phyloP scores from a whole-genome alignment of 768 basidiomycete species.

The Dentipellis sp. region DNA sequence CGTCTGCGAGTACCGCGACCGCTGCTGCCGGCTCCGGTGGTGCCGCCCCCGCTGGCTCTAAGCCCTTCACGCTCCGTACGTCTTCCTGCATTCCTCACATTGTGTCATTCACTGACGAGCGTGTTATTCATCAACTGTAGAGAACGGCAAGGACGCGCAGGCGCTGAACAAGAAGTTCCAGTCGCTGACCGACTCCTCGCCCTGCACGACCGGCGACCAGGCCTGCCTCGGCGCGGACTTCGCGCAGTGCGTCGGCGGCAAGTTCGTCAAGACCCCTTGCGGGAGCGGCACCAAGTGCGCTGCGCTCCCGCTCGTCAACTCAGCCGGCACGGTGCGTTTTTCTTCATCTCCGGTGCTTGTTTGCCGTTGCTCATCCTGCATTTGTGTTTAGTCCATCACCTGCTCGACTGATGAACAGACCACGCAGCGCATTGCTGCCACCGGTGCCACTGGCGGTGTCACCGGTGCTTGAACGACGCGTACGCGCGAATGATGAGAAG shows the following conservation, averaged over 20 bases:
- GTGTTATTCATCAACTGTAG: background rate
- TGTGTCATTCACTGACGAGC: constrained; percentile 13
- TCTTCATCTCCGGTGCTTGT: background rate
- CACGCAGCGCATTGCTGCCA: constrained; percentile 23
- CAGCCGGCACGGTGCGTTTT: constrained; percentile 9
- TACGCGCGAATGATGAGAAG: too few species aligned
- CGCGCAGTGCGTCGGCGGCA: constrained; percentile 17
- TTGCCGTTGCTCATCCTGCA: background rate
- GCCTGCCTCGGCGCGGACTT: constrained; percentile 15
- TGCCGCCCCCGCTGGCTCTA: constrained; percentile 2
- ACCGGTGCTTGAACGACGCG: constrained; percentile 8
- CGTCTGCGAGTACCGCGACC: background rate
- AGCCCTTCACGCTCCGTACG: constrained; percentile 8
- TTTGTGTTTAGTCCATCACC: constrained; percentile 14
- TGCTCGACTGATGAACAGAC: constrained; percentile 27
- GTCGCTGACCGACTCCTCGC: constrained; percentile 16
- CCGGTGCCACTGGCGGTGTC: constrained; percentile 23
- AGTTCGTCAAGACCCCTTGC: constrained; percentile 13
- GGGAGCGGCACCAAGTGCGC: constrained; percentile 12
- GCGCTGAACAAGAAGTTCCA: constrained; percentile 24
- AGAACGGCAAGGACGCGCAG: constrained; percentile 26
- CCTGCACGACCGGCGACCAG: constrained; percentile 17
- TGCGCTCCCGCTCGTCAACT: constrained; percentile 19
- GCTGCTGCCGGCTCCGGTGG: background rate
- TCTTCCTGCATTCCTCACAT: background rate